These are phyloP conservation scores for Nakazawaea holstii DNA, from an alignment of 805 yeast genomes.

Conservation along the genomic window DNA sequence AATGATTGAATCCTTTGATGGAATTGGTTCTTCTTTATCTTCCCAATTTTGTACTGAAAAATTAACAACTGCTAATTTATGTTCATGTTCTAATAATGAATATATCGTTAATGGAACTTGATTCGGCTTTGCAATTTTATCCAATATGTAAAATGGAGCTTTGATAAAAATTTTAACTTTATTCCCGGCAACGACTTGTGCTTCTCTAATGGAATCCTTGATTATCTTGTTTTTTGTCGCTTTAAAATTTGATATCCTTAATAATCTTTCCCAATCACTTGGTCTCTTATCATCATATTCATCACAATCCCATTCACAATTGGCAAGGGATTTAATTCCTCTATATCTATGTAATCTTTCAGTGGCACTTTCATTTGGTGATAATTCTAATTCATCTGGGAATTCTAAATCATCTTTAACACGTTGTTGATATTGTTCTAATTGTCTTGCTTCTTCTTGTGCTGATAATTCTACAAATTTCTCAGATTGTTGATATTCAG, in stretches of 20 bases:
- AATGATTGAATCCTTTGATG: conserved; percentile 72
- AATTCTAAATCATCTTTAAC: conserved; percentile 86
- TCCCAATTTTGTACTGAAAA: conserved; percentile 85
- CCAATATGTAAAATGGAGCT: conserved; percentile 45
- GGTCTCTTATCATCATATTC: conserved; percentile 75
- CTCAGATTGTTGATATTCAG: conserved; percentile 32
- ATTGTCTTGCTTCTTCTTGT: conserved; percentile 81
- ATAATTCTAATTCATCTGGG: conserved; percentile 91
- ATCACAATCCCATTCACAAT: conserved; percentile 82
- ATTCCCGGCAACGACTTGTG: conserved; percentile 57
- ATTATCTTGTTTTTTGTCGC: conserved; percentile 65
- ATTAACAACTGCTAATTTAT: conserved; percentile 77
- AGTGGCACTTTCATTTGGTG: conserved; percentile 68
- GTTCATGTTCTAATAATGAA: conserved; percentile 80
- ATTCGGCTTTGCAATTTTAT: conserved; percentile 36
- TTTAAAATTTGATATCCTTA: conserved; percentile 70
- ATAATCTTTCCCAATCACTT: conserved; percentile 66
- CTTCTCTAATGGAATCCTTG: conserved; percentile 50
- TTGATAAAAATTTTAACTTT: conserved; percentile 53
- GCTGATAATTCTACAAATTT: conserved; percentile 67
- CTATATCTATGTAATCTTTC: conserved; percentile 75
- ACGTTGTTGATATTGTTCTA: conserved; percentile 56
- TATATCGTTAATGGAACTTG: conserved; percentile 57
- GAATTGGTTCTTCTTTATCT: conserved; percentile 79
- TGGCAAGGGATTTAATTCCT: conserved; percentile 78